Evolutionary conservation across 257 asterid genomes (phyloP).

Genomic region (Salvia hispanica): DNA sequence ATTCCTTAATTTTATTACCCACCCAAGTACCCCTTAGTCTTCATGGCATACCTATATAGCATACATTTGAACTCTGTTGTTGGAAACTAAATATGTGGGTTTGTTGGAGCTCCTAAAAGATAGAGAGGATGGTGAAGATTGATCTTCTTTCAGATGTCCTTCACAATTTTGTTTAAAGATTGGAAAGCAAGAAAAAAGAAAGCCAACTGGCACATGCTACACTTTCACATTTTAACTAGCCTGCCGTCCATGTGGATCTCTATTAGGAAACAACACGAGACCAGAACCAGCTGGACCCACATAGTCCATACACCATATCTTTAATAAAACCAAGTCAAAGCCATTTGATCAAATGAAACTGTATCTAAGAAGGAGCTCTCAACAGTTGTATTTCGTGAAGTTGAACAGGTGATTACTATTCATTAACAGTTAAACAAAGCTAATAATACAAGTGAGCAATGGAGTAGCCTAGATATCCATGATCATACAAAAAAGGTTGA

Average conservation of each 20-base stretch:
- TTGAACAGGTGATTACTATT: not conserved
- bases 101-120: not conserved
- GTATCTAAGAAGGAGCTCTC: no score
- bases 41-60: not conserved
- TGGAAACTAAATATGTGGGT: not conserved
- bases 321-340: not conserved
- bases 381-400: not conserved
- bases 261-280: not conserved
- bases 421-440: not conserved
- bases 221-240: not conserved
- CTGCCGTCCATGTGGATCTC: not conserved
- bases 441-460: constrained; percentile 6
- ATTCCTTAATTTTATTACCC: not conserved
- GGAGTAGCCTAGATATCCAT: constrained; percentile 13
- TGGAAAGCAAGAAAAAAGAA: not conserved
- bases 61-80: not conserved
- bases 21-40: not conserved
- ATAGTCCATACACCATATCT: not conserved
- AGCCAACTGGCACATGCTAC: not conserved
- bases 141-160: not conserved
- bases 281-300: constrained; percentile 5
- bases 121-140: not conserved
- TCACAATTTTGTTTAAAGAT: not conserved
- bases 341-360: constrained; percentile 5
- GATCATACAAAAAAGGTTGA: constrained; percentile 14